Evolutionary conservation across 106 monocot species (phyloP).

Genomic region (Hemerocallis citrina): DNA sequence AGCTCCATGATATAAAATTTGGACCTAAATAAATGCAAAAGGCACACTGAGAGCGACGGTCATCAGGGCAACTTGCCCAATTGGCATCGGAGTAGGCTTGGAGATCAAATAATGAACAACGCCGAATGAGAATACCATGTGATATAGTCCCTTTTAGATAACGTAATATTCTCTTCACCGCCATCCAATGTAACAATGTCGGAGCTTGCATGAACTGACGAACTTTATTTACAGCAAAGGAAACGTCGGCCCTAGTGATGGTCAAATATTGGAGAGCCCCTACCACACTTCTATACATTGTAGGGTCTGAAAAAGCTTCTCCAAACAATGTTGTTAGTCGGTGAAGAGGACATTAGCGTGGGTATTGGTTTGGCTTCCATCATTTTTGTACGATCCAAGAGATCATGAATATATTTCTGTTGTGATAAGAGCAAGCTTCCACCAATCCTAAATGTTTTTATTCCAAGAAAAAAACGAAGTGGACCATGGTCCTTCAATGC

Average conservation of each 20-base stretch:
- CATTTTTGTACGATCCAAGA: neutral
- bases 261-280: constrained; percentile 11
- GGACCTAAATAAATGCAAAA: too few relatives aligned
- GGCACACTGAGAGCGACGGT: too few relatives aligned
- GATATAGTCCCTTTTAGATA: too few relatives aligned
- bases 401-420: neutral
- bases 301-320: neutral
- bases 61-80: too few relatives aligned
- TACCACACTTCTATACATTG: neutral
- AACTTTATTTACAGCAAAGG: constrained; percentile 3
- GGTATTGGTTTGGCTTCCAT: neutral
- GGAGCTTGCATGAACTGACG: constrained; percentile 3
- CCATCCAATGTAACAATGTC: too few relatives aligned
- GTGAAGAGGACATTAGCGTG: neutral
- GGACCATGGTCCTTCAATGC: neutral
- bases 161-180: too few relatives aligned
- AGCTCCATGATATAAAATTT: too few relatives aligned
- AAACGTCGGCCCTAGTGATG: constrained; percentile 5
- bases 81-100: too few relatives aligned
- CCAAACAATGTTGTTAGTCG: too few relatives aligned
- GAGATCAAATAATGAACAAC: too few relatives aligned
- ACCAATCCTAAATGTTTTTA: neutral
- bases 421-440: neutral
- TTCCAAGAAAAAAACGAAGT: neutral
- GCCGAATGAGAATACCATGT: too few relatives aligned